Evolutionary conservation across 495 filamentous ascomycete species (phyloP), one percentile per base, ranked within the genome.

Genomic region (Aspergillus conjunctus): DNA sequence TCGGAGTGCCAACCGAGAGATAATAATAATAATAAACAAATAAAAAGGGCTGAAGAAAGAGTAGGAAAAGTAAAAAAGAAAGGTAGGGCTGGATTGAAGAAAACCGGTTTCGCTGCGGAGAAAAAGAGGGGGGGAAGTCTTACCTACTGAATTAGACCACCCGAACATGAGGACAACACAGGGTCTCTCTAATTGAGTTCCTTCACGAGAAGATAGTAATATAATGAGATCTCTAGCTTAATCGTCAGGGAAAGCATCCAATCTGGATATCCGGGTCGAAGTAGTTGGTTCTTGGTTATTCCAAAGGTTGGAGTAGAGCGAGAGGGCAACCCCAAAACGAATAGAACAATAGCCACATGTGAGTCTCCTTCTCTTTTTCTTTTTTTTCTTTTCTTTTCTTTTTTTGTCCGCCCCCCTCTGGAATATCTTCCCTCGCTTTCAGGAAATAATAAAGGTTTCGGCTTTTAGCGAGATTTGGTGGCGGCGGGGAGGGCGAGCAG

Each of bases 131-230:
- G 39, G 33, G 56, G 45, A 32, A 58, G 14, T 52, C 72, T 71
- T 68, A 77, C 74, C 68, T 59, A 75, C 61, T 43, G 66, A 68
- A 63, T 67, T 63, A 58, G 68, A 65, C 74, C 74, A 77, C 60
- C 74, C 74, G 56, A 77, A 77, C 74, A 77, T 77, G 17, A 50
- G 69, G 58, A 44, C 32, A n/a, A 45, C 46, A 30, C 20, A 41
- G 21, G 31, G 39, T 37, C 37, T 30, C 17, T 44, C 33, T 58
- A 53, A 49, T 54, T 56, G 60, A 60, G 51, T 33, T 43, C 21
- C 18, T 43, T 33, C 58, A 50, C 17, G 48, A 37, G 43, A 46
- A 30, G 60, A 54, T 49, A 45, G 56, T 31, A 63, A 26, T 17
- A 50, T 8, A 10, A 51, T 21, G n/a, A n/a, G n/a, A 59, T 54